Evolutionary conservation across 371 early-diverging fungal genomes (phyloP).

Genomic region (Mortierella sp.): DNA sequence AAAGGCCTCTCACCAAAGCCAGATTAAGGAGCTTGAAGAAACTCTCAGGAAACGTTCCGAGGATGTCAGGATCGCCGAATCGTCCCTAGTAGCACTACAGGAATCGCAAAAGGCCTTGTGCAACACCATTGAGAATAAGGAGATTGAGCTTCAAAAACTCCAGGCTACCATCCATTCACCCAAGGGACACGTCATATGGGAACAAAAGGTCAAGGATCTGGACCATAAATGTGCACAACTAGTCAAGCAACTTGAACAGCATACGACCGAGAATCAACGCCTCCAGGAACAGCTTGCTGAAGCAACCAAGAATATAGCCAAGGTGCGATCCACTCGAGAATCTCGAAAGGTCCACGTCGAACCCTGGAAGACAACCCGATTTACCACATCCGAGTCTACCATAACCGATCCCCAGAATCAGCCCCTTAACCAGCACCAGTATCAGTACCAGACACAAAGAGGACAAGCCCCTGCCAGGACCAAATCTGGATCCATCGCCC

Average conservation of each 20-base stretch:
- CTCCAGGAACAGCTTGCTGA: constrained; percentile 42
- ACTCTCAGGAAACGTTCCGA: constrained; percentile 28
- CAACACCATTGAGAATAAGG: constrained; percentile 42
- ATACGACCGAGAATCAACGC: constrained; percentile 35
- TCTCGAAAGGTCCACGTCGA: constrained; percentile 6
- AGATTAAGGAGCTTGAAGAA: constrained; percentile 28
- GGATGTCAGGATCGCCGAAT: constrained; percentile 35
- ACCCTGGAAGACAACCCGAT: constrained; percentile 4
- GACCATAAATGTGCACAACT: constrained; percentile 37
- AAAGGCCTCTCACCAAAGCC: constrained; percentile 29
- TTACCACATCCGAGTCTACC: neutral
- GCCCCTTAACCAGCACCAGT: constrained; percentile 4
- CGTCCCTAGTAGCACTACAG: constrained; percentile 20
- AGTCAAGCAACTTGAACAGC: constrained; percentile 33
- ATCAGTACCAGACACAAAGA: constrained; percentile 1
- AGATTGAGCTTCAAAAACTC: constrained; percentile 35
- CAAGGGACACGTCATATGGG: constrained; percentile 24
- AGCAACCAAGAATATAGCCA: constrained; percentile 32
- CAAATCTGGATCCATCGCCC: constrained; percentile 16
- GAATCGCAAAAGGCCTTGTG: constrained; percentile 20
- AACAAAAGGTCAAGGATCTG: constrained; percentile 42
- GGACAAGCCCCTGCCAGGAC: constrained; percentile 7
- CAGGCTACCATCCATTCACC: constrained; percentile 43
- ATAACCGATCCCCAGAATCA: constrained; percentile 8
- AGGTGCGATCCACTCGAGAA: constrained; percentile 24